These are phyloP conservation scores for Geotrichum histeridarum DNA, from an alignment of 1,139 yeast genomes.

Conservation along the genomic window DNA sequence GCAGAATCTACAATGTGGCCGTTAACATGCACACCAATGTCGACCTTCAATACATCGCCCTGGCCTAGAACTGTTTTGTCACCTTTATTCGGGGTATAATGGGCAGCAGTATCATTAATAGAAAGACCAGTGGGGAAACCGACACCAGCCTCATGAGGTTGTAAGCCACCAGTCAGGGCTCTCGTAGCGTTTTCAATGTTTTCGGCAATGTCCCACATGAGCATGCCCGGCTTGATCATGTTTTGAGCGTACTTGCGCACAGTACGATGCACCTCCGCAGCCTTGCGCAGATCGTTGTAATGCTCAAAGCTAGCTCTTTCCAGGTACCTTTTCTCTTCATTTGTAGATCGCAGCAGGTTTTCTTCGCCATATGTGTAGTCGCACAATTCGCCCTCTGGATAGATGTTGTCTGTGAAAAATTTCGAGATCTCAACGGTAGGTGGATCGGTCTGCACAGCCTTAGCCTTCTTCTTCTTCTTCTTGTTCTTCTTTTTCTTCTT, in stretches of 20 bases:
- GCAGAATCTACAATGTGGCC: constrained; percentile 97
- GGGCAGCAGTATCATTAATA: constrained; percentile 92
- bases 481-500: constrained; percentile 17
- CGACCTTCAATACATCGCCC: constrained; percentile 95
- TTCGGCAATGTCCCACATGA: constrained; percentile 84
- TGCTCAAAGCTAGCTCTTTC: constrained; percentile 54
- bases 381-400: constrained; percentile 37
- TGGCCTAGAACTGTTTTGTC: constrained; percentile 74
- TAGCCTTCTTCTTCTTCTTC: constrained; percentile 19
- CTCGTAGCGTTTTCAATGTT: constrained; percentile 82
- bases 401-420: constrained; percentile 14
- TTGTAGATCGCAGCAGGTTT: constrained; percentile 71
- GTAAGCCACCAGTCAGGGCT: constrained; percentile 60
- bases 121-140: constrained; percentile 98
- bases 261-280: constrained; percentile 91
- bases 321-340: constrained; percentile 76
- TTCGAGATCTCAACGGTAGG: constrained; percentile 18
- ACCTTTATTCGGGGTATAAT: constrained; percentile 94
- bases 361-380: constrained; percentile 56
- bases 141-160: constrained; percentile 67
- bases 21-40: constrained; percentile 93
- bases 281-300: constrained; percentile 93
- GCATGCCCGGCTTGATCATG: constrained; percentile 83
- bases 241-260: constrained; percentile 77
- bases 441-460: constrained; percentile 18